Conservation (phyloP, 208 protist species). For the Naegleria fowleri region DNA sequence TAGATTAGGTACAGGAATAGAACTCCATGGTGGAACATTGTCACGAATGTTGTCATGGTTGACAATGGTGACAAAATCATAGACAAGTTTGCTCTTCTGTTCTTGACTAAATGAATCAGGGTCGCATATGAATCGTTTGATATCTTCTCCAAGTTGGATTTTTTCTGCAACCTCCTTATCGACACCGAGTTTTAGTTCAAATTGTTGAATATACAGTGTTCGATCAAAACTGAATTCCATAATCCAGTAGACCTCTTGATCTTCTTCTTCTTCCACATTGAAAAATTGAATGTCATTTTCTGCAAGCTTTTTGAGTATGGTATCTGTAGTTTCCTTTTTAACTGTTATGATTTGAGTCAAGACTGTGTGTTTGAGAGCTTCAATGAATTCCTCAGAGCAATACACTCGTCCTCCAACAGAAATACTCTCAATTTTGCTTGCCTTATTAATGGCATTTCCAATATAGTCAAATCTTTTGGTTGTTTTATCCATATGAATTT, state of each 20-base stretch:
- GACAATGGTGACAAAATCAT: not conserved
- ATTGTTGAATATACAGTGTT: not conserved
- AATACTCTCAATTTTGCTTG: not conserved
- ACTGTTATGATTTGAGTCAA: not conserved
- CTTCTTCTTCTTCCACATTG: not conserved
- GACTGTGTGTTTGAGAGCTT: not conserved
- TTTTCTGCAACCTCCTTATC: not conserved
- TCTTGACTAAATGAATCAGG: not conserved
- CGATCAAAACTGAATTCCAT: not conserved
- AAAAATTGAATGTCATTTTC: not conserved
- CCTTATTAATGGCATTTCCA: not conserved
- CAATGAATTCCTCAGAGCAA: not conserved
- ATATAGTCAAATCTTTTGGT: constrained; percentile 12
- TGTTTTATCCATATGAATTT: not conserved
- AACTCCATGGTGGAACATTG: not conserved
- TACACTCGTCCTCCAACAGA: not conserved
- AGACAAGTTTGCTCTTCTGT: not conserved
- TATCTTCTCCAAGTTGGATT: not conserved
- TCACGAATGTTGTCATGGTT: not conserved
- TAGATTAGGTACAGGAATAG: too few species aligned
- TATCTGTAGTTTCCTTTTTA: not conserved
- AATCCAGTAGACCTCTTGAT: not conserved
- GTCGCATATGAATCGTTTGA: not conserved
- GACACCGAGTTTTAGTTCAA: not conserved
- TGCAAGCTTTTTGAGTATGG: not conserved